A percentile compares a stretch with the other conserved stretches of the same genome.
phyloP scores from a whole-genome alignment of 495 filamentous ascomycete species.

The Penicillium taxi region DNA sequence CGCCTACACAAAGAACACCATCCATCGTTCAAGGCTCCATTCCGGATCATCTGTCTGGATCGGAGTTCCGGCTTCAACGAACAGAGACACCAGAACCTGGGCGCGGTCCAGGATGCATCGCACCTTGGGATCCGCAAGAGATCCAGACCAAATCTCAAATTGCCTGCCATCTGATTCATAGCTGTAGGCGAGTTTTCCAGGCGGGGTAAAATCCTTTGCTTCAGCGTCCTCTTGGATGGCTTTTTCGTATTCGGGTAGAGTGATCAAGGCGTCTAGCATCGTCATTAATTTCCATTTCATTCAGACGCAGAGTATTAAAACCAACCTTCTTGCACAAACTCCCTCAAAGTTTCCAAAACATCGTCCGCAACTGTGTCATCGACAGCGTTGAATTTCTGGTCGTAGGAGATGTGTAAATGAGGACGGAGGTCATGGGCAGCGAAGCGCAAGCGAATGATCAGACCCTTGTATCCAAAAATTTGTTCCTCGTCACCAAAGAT shows the following conservation, averaged over 20 bases:
- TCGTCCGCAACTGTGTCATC: conserved; percentile 64
- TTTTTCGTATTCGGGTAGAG: conserved; percentile 49
- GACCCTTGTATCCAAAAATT: conserved; percentile 81
- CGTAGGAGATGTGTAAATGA: conserved; percentile 60
- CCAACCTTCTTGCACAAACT: conserved; percentile 60
- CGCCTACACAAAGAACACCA: conserved; percentile 65
- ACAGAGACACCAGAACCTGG: conserved; percentile 76
- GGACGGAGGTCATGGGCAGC: conserved; percentile 76
- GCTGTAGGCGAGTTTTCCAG: conserved; percentile 45
- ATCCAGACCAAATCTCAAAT: conserved; percentile 57
- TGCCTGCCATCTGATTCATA: conserved; percentile 43
- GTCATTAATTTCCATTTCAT: background rate
- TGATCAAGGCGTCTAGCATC: conserved; percentile 54
- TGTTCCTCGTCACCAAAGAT: conserved; percentile 87
- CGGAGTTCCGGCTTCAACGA: conserved; percentile 80
- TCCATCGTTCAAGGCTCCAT: conserved; percentile 74
- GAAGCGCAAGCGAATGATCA: conserved; percentile 69
- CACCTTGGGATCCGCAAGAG: conserved; percentile 49
- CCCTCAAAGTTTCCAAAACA: conserved; percentile 54
- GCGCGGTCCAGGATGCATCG: conserved; percentile 62
- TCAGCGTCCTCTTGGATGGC: conserved; percentile 45
- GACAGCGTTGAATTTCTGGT: conserved; percentile 63
- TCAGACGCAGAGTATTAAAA: background rate
- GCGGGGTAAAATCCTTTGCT: conserved; percentile 53
- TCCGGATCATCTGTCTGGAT: conserved; percentile 65